phyloP scores from a whole-genome alignment of 148 eudicot genomes.

The Silene uniflora region DNA sequence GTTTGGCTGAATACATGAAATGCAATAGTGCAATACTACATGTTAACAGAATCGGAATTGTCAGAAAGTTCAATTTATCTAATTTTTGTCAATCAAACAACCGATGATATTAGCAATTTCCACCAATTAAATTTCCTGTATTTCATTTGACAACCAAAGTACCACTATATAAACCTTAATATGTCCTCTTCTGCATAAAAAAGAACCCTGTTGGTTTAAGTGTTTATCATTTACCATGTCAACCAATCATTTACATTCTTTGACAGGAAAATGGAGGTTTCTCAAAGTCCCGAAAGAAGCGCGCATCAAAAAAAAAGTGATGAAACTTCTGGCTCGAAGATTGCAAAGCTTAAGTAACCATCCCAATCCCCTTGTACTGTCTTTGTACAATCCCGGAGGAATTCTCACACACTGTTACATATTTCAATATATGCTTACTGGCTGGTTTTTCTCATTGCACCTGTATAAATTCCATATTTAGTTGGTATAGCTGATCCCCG shows the following conservation, averaged over 20 bases:
- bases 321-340: constrained; percentile 14
- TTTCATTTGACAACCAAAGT: background rate
- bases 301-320: constrained; percentile 39
- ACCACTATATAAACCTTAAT: background rate
- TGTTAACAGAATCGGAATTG: background rate
- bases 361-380: background rate
- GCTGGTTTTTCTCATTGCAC: background rate
- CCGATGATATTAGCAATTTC: background rate
- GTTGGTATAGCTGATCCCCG: background rate
- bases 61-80: background rate
- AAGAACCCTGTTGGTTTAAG: too few relatives aligned
- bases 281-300: constrained; percentile 41
- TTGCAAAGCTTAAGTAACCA: background rate
- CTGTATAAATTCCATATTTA: background rate
- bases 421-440: background rate
- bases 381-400: background rate
- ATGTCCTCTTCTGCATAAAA: too few relatives aligned
- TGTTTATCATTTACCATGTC: background rate
- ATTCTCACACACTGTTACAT: background rate
- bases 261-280: constrained; percentile 72
- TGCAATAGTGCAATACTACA: background rate
- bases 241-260: constrained; percentile 8
- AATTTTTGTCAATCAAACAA: background rate
- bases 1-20: background rate
- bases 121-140: background rate